Conservation (phyloP, 2,329 filamentous ascomycete species). For the Clonostachys sp. region DNA sequence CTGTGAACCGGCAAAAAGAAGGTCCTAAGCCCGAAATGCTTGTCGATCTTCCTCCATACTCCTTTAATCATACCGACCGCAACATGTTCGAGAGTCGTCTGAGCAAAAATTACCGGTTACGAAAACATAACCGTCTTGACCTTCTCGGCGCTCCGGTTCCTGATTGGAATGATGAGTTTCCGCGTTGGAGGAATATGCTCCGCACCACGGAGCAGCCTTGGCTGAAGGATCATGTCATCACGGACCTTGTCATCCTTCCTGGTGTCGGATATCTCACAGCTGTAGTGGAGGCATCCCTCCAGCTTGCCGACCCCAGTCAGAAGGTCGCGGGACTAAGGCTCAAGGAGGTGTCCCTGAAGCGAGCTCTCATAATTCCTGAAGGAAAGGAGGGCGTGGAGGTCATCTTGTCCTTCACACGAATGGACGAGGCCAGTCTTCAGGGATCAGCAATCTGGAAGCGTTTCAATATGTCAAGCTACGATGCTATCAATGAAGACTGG, state of each 20-base stretch:
- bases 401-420: constrained; percentile 7
- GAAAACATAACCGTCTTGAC: no score
- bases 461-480: constrained; percentile 7
- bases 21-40: no score
- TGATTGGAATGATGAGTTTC: no score
- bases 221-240: constrained; percentile 22
- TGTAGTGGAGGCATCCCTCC: constrained; percentile 20
- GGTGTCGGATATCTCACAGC: constrained; percentile 24
- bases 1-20: no score
- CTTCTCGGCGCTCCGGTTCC: no score
- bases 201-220: constrained; percentile 17
- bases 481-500: no score
- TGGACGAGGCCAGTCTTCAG: constrained; percentile 7
- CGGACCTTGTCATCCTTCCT: constrained; percentile 20
- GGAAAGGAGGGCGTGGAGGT: constrained; percentile 8
- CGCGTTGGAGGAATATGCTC: no score
- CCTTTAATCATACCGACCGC: no score
- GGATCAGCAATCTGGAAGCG: constrained; percentile 10
- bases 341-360: constrained; percentile 3
- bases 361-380: constrained; percentile 10
- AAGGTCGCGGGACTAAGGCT: constrained; percentile 1
- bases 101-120: no score
- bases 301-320: constrained; percentile 4
- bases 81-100: no score
- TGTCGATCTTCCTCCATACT: no score